A percentile compares a stretch with the other conserved stretches of the same genome.
These are phyloP conservation scores for Pseudogymnoascus sp. DNA, from an alignment of 2,329 filamentous ascomycete species.

Conservation along the genomic window DNA sequence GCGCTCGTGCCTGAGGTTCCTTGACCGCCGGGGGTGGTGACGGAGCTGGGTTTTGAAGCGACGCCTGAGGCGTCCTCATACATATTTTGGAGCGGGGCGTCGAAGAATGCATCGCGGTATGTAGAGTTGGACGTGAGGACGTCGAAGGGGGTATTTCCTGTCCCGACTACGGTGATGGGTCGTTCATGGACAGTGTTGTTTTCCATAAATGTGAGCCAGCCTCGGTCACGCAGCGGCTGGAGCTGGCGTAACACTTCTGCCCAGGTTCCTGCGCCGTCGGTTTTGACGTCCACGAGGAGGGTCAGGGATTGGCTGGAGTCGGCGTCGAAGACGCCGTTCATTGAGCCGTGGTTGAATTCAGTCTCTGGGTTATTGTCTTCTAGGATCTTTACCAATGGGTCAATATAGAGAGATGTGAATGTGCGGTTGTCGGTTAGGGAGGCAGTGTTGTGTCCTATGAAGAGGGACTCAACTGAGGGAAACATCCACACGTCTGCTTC, in stretches of 20 bases:
- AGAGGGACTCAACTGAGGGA: conserved; percentile 41
- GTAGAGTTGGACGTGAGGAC: conserved; percentile 44
- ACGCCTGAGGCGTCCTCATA: conserved; percentile 22
- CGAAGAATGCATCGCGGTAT: conserved; percentile 57
- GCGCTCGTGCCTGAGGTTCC: conserved; percentile 35
- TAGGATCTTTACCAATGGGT: conserved; percentile 55
- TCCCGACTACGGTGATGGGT: conserved; percentile 62
- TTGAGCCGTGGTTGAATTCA: conserved; percentile 37
- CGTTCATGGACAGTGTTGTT: conserved; percentile 44
- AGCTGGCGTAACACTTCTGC: conserved; percentile 48
- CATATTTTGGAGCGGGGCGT: conserved; percentile 51
- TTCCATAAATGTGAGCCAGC: conserved; percentile 50
- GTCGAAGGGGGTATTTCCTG: conserved; percentile 56
- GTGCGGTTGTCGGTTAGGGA: conserved; percentile 50
- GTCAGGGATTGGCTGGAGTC: conserved; percentile 48
- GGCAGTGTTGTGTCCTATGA: conserved; percentile 55
- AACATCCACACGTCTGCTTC: conserved; percentile 65
- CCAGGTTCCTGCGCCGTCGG: conserved; percentile 44
- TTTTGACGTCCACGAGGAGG: conserved; percentile 66
- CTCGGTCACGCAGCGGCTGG: conserved; percentile 48
- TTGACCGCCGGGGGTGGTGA: conserved; percentile 29
- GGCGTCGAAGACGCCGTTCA: conserved; percentile 49
- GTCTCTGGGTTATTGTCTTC: conserved; percentile 43
- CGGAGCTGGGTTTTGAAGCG: conserved; percentile 15
- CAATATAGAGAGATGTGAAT: conserved; percentile 55